A percentile compares a stretch with the other conserved stretches of the same genome.
phyloP scores from a whole-genome alignment of 371 early-diverging fungal species.

The Cokeromyces recurvatus region DNA sequence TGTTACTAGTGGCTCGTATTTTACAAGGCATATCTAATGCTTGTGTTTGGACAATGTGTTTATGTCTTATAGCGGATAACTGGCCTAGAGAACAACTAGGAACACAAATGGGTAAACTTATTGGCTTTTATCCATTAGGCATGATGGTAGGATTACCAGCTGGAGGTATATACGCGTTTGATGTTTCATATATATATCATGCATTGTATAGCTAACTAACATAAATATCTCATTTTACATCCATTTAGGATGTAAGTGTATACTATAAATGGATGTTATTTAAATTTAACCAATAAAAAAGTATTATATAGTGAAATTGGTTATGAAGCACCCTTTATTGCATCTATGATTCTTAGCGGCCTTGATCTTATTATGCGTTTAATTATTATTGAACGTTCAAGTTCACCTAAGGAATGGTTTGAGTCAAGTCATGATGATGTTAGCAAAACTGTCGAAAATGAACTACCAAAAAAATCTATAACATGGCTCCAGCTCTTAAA shows the following conservation, averaged over 20 bases:
- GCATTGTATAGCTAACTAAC: too few relatives aligned
- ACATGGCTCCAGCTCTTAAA: constrained; percentile 19
- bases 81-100: constrained; percentile 50
- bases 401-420: constrained; percentile 42
- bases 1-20: constrained; percentile 58
- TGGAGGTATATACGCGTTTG: constrained; percentile 45
- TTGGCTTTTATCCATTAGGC: constrained; percentile 61
- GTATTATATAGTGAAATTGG: constrained; percentile 61
- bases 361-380: constrained; percentile 54
- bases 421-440: background rate
- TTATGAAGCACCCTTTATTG: constrained; percentile 65
- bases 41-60: constrained; percentile 60
- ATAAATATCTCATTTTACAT: background rate
- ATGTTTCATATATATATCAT: too few relatives aligned
- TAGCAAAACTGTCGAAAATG: background rate
- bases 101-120: constrained; percentile 59
- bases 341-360: constrained; percentile 58
- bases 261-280: too few relatives aligned
- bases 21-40: constrained; percentile 65
- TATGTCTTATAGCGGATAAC: constrained; percentile 59
- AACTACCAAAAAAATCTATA: background rate
- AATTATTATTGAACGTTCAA: constrained; percentile 48
- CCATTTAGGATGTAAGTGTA: constrained; percentile 12
- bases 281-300: too few relatives aligned
- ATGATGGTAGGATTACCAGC: constrained; percentile 58